phyloP scores from a whole-genome alignment of 306 rosid genomes.

The Fragaria vesca region DNA sequence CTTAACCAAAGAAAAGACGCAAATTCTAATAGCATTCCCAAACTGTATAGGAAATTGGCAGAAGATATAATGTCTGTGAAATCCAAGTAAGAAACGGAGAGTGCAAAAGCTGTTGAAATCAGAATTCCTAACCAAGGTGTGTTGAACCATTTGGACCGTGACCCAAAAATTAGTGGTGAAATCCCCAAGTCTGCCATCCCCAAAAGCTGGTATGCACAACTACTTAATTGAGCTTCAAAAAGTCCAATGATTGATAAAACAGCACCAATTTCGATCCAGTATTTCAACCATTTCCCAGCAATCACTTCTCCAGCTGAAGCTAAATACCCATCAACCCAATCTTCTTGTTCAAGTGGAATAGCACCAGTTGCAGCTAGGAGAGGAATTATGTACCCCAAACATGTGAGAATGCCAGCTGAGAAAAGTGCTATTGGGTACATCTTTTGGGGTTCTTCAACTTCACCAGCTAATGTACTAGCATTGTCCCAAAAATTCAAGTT shows the following conservation, averaged over 20 bases:
- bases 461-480: constrained; percentile 59
- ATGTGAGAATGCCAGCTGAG: constrained; percentile 42
- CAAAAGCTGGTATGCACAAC: constrained; percentile 67
- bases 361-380: constrained; percentile 54
- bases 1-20: constrained; percentile 65
- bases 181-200: constrained; percentile 56
- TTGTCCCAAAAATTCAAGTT: constrained; percentile 63
- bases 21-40: constrained; percentile 89
- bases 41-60: constrained; percentile 75
- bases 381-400: constrained; percentile 49
- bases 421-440: constrained; percentile 44
- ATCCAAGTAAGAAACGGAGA: constrained; percentile 39
- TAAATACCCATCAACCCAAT: constrained; percentile 51
- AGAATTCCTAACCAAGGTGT: constrained; percentile 88
- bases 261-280: no score
- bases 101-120: constrained; percentile 50
- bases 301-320: constrained; percentile 48
- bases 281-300: no score
- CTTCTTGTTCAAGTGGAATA: constrained; percentile 39
- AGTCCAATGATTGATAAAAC: constrained; percentile 50
- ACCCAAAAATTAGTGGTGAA: constrained; percentile 49
- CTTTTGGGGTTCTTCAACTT: constrained; percentile 53
- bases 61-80: constrained; percentile 63
- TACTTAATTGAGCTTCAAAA: constrained; percentile 73
- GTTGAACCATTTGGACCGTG: constrained; percentile 55